phyloP scores from a whole-genome alignment of 2,329 filamentous ascomycete genomes.

The Alternaria arbusti region DNA sequence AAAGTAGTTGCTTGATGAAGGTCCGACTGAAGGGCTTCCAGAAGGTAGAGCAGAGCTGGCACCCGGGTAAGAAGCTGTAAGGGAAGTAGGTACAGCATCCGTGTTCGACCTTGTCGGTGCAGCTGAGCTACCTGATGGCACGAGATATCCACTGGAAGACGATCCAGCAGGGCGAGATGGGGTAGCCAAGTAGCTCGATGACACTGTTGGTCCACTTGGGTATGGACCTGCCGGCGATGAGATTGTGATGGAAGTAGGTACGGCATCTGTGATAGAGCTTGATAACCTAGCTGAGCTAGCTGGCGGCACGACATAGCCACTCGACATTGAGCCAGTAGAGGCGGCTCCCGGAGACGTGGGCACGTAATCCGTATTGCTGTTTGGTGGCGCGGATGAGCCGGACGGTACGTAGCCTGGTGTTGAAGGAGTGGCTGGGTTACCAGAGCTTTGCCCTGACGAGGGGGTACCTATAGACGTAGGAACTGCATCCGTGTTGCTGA shows the following conservation, averaged over 20 bases:
- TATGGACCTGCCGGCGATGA: neutral
- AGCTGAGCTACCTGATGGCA: neutral
- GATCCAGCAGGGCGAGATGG: neutral
- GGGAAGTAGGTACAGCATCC: neutral
- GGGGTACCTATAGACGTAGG: slow-evolving; percentile 4
- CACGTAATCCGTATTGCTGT: slow-evolving; percentile 2
- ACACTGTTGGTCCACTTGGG: neutral
- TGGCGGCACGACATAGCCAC: neutral
- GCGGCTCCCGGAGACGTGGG: neutral
- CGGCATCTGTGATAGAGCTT: neutral
- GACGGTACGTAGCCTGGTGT: neutral
- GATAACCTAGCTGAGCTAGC: neutral
- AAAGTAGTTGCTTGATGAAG: neutral
- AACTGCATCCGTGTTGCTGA: slow-evolving; percentile 4
- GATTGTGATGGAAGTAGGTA: neutral
- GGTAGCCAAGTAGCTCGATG: neutral
- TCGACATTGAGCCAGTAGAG: slow-evolving; percentile 2
- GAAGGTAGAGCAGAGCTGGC: neutral
- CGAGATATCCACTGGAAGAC: neutral
- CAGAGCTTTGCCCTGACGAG: neutral
- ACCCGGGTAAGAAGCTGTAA: neutral
- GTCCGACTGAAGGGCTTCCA: neutral
- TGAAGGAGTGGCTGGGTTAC: neutral
- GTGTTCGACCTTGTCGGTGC: neutral
- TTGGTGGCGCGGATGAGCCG: neutral